Evolutionary conservation across 2,329 filamentous ascomycete species (phyloP).

Genomic region (Claviceps monticola): DNA sequence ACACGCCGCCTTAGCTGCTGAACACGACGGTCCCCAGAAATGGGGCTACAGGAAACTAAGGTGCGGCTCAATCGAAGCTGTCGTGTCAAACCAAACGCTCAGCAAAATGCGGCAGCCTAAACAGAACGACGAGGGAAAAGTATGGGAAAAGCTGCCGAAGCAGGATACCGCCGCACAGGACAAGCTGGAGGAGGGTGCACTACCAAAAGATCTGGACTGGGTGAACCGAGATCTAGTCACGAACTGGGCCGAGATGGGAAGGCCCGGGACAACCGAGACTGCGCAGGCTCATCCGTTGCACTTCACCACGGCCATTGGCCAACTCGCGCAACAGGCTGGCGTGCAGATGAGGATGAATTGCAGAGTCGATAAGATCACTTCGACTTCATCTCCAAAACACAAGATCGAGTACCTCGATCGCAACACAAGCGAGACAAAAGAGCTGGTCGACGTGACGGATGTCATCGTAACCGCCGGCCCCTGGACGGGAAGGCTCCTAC

Average conservation of each 20-base stretch:
- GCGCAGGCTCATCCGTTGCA: slow-evolving; percentile 88
- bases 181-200: slow-evolving; percentile 39
- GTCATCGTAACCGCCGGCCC: slow-evolving; percentile 44
- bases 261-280: slow-evolving; percentile 54
- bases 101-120: slow-evolving; percentile 14
- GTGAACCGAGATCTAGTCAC: slow-evolving; percentile 52
- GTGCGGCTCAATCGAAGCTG: slow-evolving; percentile 47
- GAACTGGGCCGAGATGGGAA: slow-evolving; percentile 71
- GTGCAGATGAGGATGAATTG: slow-evolving; percentile 53
- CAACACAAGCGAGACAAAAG: slow-evolving; percentile 19
- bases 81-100: slow-evolving; percentile 22
- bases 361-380: slow-evolving; percentile 52
- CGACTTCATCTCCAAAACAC: slow-evolving; percentile 30
- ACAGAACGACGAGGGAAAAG: slow-evolving; percentile 21
- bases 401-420: slow-evolving; percentile 46
- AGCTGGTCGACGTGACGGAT: slow-evolving; percentile 34
- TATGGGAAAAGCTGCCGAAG: slow-evolving; percentile 50
- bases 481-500: slow-evolving; percentile 48
- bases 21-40: slow-evolving; percentile 60
- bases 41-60: slow-evolving; percentile 81
- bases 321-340: slow-evolving; percentile 57
- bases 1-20: slow-evolving; percentile 69
- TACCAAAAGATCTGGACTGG: slow-evolving; percentile 78
- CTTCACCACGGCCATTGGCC: slow-evolving; percentile 76
- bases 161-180: slow-evolving; percentile 34